Conservation (phyloP, 345 rosid species). For the Arabidopsis thaliana region DNA sequence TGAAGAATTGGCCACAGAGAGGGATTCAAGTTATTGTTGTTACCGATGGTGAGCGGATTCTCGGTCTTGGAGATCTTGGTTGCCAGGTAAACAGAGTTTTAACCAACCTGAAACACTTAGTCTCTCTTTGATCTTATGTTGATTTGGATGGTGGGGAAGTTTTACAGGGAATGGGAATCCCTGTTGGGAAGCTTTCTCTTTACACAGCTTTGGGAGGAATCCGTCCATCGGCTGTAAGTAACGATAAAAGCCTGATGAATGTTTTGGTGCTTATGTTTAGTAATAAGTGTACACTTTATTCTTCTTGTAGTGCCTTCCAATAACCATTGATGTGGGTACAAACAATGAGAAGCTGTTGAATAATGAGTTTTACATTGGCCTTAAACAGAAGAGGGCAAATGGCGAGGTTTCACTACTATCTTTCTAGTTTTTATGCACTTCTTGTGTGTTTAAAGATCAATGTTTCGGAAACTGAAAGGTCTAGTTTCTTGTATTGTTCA, state of each 20-base stretch:
- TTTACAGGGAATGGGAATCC: conserved; percentile 91
- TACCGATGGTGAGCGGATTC: conserved; percentile 93
- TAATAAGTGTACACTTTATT: background rate
- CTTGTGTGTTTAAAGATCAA: background rate
- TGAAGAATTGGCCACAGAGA: conserved; percentile 96
- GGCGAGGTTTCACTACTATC: conserved; percentile 59
- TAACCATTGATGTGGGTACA: conserved; percentile 91
- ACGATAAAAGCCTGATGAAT: background rate
- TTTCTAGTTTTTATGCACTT: conserved; percentile 16
- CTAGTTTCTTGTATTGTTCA: conserved; percentile 35
- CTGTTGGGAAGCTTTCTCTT: conserved; percentile 87
- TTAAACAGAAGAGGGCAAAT: conserved; percentile 77
- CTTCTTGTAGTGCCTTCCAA: conserved; percentile 70
- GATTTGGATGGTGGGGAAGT: conserved; percentile 1
- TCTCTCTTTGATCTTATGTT: background rate
- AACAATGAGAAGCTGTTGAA: conserved; percentile 74
- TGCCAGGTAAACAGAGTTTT: conserved; percentile 72
- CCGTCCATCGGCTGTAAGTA: conserved; percentile 86
- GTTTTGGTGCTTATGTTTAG: background rate
- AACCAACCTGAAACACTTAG: background rate
- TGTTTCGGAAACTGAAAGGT: conserved; percentile 35
- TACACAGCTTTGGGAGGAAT: conserved; percentile 91
- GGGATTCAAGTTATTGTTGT: conserved; percentile 95
- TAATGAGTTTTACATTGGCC: conserved; percentile 88
- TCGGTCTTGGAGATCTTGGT: conserved; percentile 99